Conservation (phyloP, 2,329 filamentous ascomycete genomes). For the Botrytis sinoallii region DNA sequence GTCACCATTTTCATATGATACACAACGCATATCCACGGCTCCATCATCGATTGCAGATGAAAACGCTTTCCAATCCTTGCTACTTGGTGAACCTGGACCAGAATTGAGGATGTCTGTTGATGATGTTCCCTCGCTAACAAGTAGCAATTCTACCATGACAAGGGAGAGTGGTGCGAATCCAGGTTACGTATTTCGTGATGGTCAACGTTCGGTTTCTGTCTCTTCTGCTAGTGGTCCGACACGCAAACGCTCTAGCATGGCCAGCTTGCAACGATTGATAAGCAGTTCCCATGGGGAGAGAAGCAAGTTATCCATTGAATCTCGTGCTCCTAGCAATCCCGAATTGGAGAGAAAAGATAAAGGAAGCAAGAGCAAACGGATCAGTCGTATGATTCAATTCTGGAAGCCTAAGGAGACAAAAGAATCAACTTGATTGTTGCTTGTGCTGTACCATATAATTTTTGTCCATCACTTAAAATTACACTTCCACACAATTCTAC, state of each 20-base stretch:
- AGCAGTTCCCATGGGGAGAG: constrained; percentile 71
- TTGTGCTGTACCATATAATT: neutral
- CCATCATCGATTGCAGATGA: constrained; percentile 72
- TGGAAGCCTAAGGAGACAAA: constrained; percentile 53
- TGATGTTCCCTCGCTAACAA: constrained; percentile 71
- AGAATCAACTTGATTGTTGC: constrained; percentile 10
- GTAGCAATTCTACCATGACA: constrained; percentile 73
- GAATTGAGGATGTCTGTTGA: constrained; percentile 69
- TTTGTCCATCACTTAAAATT: neutral
- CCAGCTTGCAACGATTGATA: constrained; percentile 72
- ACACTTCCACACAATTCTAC: neutral
- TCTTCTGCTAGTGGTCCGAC: constrained; percentile 58
- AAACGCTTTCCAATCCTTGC: constrained; percentile 65
- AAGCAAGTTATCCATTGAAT: constrained; percentile 71
- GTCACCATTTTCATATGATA: constrained; percentile 66
- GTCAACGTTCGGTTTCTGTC: constrained; percentile 61
- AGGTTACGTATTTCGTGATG: constrained; percentile 49
- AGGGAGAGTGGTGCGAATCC: constrained; percentile 57
- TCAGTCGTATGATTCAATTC: constrained; percentile 75
- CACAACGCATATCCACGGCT: constrained; percentile 69
- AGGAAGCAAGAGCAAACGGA: constrained; percentile 62
- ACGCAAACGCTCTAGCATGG: constrained; percentile 71
- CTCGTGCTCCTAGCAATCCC: constrained; percentile 45
- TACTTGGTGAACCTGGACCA: constrained; percentile 71
- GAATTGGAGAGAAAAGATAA: constrained; percentile 46